phyloP scores from a whole-genome alignment of 192 early-diverging fungal species.

The Entomortierella chlamydospora region DNA sequence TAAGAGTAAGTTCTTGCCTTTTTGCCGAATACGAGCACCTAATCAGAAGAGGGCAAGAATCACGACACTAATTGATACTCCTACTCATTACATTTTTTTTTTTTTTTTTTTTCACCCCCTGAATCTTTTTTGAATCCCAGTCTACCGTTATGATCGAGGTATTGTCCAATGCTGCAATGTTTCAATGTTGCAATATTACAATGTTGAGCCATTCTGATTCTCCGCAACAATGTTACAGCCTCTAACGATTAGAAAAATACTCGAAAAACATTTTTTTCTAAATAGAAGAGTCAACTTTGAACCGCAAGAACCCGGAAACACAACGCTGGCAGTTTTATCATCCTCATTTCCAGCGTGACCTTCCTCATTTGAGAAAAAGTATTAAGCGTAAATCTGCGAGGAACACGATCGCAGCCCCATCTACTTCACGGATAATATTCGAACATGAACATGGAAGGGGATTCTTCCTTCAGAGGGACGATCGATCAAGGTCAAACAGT shows the following conservation, averaged over 20 bases:
- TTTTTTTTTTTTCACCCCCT: background rate
- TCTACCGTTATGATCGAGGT: slow-evolving; percentile 50
- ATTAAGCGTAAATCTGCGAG: slow-evolving; percentile 73
- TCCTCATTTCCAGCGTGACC: slow-evolving; percentile 82
- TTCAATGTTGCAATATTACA: background rate
- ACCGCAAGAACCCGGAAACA: slow-evolving; percentile 57
- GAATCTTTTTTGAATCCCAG: background rate
- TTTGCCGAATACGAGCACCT: too few species aligned
- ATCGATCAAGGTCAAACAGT: slow-evolving; percentile 38
- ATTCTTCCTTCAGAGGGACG: slow-evolving; percentile 34
- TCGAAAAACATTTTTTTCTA: background rate
- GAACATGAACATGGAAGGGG: slow-evolving; percentile 49
- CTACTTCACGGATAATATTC: slow-evolving; percentile 36
- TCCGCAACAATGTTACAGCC: too few species aligned
- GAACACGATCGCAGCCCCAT: slow-evolving; percentile 37
- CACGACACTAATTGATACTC: too few species aligned
- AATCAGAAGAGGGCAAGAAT: too few species aligned
- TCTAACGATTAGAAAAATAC: background rate
- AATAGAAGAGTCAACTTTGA: slow-evolving; percentile 62
- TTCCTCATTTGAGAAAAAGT: slow-evolving; percentile 70
- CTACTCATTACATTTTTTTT: too few species aligned
- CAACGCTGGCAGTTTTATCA: slow-evolving; percentile 94
- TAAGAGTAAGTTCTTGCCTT: slow-evolving; percentile 71
- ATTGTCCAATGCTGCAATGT: background rate
- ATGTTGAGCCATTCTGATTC: too few species aligned